Evolutionary conservation across 164 flowering plant species (phyloP).

Genomic region (Cinnamomum chago): DNA sequence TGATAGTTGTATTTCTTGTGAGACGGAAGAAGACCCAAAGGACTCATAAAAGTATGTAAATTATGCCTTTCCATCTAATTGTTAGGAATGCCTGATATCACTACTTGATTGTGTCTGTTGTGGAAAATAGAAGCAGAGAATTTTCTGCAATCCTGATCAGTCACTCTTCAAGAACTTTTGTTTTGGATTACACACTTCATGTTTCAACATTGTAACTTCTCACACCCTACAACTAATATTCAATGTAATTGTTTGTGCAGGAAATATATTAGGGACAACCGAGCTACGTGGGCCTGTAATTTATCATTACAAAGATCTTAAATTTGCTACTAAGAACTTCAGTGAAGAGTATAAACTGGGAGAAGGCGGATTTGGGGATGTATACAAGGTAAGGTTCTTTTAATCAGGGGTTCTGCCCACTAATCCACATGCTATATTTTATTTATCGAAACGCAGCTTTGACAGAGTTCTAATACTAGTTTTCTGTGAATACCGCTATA

Average conservation of each 20-base stretch:
- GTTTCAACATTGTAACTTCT: too few relatives aligned
- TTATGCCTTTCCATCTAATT: too few relatives aligned
- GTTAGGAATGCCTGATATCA: too few relatives aligned
- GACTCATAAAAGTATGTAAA: conserved; percentile 8
- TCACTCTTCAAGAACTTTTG: too few relatives aligned
- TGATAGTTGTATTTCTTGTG: conserved; percentile 14
- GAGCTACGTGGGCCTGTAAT: conserved; percentile 46
- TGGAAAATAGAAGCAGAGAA: too few relatives aligned
- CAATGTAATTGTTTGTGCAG: conserved; percentile 19
- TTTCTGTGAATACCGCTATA: too few relatives aligned
- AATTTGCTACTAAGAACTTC: conserved; percentile 41
- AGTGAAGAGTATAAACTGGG: conserved; percentile 51
- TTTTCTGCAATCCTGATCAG: too few relatives aligned
- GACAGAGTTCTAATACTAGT: background rate
- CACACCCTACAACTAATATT: too few relatives aligned
- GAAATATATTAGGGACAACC: conserved; percentile 44
- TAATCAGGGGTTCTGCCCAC: background rate
- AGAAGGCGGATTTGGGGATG: conserved; percentile 61
- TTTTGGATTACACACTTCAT: too few relatives aligned
- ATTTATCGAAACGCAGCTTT: background rate
- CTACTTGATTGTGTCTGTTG: too few relatives aligned
- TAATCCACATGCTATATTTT: background rate
- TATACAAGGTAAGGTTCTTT: conserved; percentile 44
- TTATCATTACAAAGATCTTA: conserved; percentile 42
- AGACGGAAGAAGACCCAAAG: conserved; percentile 14